Percentiles rank a stretch among this genome's conserved stretches.
Conservation (phyloP, 2,329 filamentous ascomycete genomes). For the Ambrosiella cleistominuta region DNA sequence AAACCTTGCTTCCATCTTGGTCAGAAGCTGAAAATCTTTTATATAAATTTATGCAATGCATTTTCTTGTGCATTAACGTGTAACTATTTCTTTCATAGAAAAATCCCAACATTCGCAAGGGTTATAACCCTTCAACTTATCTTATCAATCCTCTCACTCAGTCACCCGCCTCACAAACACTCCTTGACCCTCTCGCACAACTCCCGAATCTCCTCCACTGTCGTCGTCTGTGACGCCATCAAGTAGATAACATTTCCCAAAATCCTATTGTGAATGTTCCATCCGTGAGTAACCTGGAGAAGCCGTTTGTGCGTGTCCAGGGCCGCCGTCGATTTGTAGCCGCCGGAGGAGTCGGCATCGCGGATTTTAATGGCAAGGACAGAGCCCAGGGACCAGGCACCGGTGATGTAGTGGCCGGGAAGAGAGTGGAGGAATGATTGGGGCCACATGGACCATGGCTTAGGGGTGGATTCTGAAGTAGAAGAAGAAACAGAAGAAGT, state of each 20-base stretch:
- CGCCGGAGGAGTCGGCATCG: constrained; percentile 22
- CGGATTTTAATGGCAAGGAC: constrained; percentile 48
- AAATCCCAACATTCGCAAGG: not conserved
- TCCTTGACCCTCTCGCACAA: not conserved
- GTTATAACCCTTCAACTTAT: not conserved
- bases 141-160: not conserved
- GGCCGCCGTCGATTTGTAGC: constrained; percentile 32
- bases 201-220: constrained; percentile 14
- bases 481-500: no score
- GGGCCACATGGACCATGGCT: constrained; percentile 57
- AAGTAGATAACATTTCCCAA: constrained; percentile 41
- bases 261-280: constrained; percentile 36
- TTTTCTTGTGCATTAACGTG: no score
- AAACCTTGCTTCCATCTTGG: no score
- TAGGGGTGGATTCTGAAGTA: constrained; percentile 12
- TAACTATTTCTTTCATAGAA: no score
- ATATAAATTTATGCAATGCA: no score
- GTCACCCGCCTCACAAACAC: not conserved
- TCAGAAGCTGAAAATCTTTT: no score
- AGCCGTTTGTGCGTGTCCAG: constrained; percentile 25
- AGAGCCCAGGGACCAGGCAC: constrained; percentile 56
- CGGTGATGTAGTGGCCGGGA: constrained; percentile 39
- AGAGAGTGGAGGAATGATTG: constrained; percentile 37
- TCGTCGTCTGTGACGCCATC: constrained; percentile 35
- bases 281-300: constrained; percentile 15